phyloP scores from a whole-genome alignment of 2,329 filamentous ascomycete species.

The Fusarium pseudonygamai region DNA sequence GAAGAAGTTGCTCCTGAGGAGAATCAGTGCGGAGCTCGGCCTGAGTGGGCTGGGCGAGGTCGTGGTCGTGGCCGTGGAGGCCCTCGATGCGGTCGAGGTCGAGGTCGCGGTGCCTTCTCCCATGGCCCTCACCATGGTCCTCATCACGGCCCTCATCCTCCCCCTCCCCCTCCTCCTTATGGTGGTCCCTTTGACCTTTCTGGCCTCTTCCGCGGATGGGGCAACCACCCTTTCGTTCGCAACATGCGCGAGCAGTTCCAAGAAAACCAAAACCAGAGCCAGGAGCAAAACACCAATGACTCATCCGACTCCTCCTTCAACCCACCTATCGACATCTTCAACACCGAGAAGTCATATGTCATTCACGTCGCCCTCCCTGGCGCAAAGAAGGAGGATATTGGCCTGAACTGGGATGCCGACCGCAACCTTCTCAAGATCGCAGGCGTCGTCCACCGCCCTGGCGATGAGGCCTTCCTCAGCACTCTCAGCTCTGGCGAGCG shows the following conservation, averaged over 20 bases:
- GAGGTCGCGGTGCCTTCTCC: conserved; percentile 35
- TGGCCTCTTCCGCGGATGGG: conserved; percentile 52
- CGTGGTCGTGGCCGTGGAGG: conserved; percentile 36
- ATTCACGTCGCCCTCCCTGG: conserved; percentile 82
- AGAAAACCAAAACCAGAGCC: conserved; percentile 24
- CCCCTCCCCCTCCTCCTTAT: conserved; percentile 29
- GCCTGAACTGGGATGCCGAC: conserved; percentile 78
- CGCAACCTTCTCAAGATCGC: conserved; percentile 71
- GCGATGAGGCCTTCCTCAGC: conserved; percentile 74
- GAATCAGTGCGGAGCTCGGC: conserved; percentile 36
- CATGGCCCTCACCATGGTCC: conserved; percentile 26
- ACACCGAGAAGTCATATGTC: conserved; percentile 70
- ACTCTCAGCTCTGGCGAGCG: conserved; percentile 72
- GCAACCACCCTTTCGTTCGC: conserved; percentile 55
- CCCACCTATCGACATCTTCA: conserved; percentile 80
- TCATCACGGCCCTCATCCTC: conserved; percentile 34
- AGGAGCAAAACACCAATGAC: conserved; percentile 38
- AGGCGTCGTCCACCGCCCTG: conserved; percentile 78
- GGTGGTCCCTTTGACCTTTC: conserved; percentile 50
- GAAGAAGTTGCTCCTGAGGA: conserved; percentile 48
- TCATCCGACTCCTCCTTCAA: conserved; percentile 69
- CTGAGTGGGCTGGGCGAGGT: conserved; percentile 36
- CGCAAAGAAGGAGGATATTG: conserved; percentile 80
- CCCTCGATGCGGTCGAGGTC: conserved; percentile 31
- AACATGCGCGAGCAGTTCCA: conserved; percentile 51